Base-by-base conservation (phyloP, 2,329 filamentous ascomycete genomes). In the Curvularia sp. region DNA sequence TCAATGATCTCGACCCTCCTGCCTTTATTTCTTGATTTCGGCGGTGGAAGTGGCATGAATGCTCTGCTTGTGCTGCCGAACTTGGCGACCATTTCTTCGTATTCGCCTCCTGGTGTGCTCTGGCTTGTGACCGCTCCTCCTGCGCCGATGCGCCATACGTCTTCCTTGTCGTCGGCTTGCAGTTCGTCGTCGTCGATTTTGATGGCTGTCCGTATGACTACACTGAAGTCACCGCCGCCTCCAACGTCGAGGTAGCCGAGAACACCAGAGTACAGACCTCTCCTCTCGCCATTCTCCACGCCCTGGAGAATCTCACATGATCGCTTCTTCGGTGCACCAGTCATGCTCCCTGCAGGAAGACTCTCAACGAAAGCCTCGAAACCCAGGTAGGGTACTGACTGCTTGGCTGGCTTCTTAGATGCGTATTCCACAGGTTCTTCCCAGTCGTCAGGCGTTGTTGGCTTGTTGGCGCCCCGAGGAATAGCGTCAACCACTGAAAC, bases 281-380 rank as follows among this genome's bases (percentile, higher is more conserved):
- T 83, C 66, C 88, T 85, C 57, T 80, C 78, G 4, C 81, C 74
- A 18, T 77, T 78, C 77, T 97, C 93, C 42, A 97, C 83, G 3
- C 82, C 79, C 58, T 84, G 83, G 20, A 98, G 81, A 47, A 97
- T 85, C 80, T 96, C 89, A 75, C 94, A 97, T 63, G 90, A 94
- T 48, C 94, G 86, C 78, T 94, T 93, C 82, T 98, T 98, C 0
- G 94, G 95, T 0, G 94, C 94, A 6, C 95, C 95, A 1, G 94
- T 98, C 95, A 98, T 98, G 69, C 90, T 94, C 0, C 95, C 94
- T 0, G 95, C 93, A 0, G 95, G 94, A 0, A 98, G 83, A 48
- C 88, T 90, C 6, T 88, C 84, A 0, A 89, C 86, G 0, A 98
- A 85, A 4, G 94, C 89, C 58, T 94, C 89, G 35, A 95, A 81